Evolutionary conservation across 441 rosid genomes (phyloP).

Genomic region (Rhodomyrtus psidioides): DNA sequence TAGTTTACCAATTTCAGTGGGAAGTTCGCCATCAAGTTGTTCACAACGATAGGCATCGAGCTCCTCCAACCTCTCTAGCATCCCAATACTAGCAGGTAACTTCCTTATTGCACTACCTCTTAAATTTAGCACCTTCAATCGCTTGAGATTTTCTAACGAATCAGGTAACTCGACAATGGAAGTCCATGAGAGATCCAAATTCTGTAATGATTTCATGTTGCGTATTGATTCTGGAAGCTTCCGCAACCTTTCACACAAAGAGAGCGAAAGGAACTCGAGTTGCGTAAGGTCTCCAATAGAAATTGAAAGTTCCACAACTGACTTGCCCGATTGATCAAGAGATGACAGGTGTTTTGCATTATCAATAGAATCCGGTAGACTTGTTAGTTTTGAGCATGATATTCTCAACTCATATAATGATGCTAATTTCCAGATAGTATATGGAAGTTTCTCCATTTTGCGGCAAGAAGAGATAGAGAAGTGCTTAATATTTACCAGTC

Average conservation of each 20-base stretch:
- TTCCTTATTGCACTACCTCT: fast-evolving
- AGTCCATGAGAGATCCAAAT: fast-evolving
- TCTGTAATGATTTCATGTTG: background rate
- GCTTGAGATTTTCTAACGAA: background rate
- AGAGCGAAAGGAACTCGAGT: background rate
- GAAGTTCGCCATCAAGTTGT: fast-evolving
- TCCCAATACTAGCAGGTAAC: fast-evolving
- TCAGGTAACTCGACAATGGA: background rate
- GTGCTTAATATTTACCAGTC: background rate
- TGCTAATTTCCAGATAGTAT: background rate
- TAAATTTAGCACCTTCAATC: background rate
- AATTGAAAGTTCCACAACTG: background rate
- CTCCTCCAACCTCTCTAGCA: background rate
- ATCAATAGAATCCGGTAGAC: background rate
- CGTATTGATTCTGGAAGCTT: background rate
- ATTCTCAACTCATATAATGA: background rate
- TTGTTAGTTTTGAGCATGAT: fast-evolving
- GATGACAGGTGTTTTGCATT: too few species aligned
- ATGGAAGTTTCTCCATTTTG: background rate
- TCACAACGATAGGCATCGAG: fast-evolving
- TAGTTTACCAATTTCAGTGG: fast-evolving
- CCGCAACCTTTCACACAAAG: fast-evolving
- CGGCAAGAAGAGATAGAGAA: fast-evolving
- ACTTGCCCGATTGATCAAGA: too few species aligned
- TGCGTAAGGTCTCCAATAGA: background rate